Evolutionary conservation across 257 asterid genomes (phyloP), one percentile per base, ranked within the genome.

Genomic region (Nicotiana otophora): DNA sequence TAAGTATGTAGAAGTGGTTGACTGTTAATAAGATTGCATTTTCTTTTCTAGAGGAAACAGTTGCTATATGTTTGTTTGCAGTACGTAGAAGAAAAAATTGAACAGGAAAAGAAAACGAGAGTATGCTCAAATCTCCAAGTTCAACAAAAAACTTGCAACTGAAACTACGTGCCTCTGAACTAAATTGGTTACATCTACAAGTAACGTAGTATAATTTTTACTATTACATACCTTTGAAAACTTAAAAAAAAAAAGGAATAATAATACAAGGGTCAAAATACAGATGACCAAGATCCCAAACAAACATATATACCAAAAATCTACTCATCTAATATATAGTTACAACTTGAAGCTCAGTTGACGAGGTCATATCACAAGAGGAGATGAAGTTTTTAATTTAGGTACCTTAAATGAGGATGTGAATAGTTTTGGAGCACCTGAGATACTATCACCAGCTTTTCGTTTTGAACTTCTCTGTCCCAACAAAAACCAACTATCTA

Each of bases 391-490:
- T 92, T 90, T 96, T 86, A 94, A 80, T 82, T 93, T 96, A 33
- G 98, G 99, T 83, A 92, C 92, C 85, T 85, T 91, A 86, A 92
- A 96, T 3, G 97, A 51, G 60, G 98, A 94, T 1, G 88, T 88
- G 91, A 96, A 96, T 76, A 96, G 83, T 72, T 69, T 92, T 2
- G 98, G 95, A 48, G 95, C 84, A 39, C 87, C 91, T 26, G 89
- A 82, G 55, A 81, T 80, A 28, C 67, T 72, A 66, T 88, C 67
- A 8, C 63, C 78, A 8, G 88, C 93, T 16, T 16, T 61, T 53
- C 81, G 86, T 80, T 89, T 93, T 74, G 80, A 23, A 48, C 63
- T 74, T 53, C 87, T 85, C 81, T 86, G 79, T 83, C 81, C 92
- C 96, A 91, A 85, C 86, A 84, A 63, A 63, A 83, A 83, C 48